phyloP scores from a whole-genome alignment of 345 rosid species.

The Moricandia arvensis region DNA sequence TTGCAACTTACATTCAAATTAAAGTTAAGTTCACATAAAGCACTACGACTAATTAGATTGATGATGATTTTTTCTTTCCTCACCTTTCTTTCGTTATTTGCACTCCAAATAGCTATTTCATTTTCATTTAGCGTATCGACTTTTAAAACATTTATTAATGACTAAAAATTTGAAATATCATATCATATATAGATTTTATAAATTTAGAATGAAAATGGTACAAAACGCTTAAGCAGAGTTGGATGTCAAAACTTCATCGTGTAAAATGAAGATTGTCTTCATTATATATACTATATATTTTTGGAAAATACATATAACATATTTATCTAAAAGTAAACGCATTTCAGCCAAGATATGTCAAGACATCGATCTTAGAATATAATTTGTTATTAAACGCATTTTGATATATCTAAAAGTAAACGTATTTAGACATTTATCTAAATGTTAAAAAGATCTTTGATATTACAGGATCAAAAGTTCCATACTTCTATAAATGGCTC shows the following conservation, averaged over 20 bases:
- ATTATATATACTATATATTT: not conserved
- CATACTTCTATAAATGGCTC: not conserved
- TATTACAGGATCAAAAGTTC: not conserved
- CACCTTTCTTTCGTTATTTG: slow-evolving; percentile 29
- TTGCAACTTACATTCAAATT: slow-evolving; percentile 35
- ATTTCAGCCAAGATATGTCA: not conserved
- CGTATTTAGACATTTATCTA: not conserved
- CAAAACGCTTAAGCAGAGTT: not conserved
- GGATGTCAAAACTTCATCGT: not conserved
- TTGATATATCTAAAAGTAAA: no score
- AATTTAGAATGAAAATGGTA: not conserved
- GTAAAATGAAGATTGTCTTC: not conserved
- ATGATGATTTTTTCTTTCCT: slow-evolving; percentile 20
- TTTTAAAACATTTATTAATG: not conserved
- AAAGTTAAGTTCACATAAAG: slow-evolving; percentile 31
- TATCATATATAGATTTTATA: not conserved
- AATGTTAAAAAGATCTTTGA: not conserved
- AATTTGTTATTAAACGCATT: no score
- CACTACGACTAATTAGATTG: slow-evolving; percentile 22
- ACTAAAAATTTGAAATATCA: not conserved
- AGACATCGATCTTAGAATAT: no score
- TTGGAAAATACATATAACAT: not conserved
- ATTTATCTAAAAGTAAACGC: not conserved
- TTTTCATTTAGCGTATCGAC: not conserved
- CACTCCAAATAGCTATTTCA: slow-evolving; percentile 19